Conservation (phyloP, 768 basidiomycete species). For the Pleurotus citrinopileatus region DNA sequence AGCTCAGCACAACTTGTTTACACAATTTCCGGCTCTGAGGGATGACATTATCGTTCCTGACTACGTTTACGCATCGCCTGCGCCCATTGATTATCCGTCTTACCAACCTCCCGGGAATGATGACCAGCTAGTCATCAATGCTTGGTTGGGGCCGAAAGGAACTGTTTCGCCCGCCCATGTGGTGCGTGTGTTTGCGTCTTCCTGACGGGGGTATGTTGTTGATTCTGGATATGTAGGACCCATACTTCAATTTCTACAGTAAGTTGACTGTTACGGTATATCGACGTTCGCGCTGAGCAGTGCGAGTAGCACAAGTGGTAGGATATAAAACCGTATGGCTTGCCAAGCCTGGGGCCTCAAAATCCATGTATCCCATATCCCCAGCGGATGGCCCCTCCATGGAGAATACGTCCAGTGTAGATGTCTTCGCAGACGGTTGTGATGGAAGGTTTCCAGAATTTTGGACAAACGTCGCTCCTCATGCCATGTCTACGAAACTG, state of each 20-base stretch:
- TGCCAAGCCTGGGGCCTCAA: conserved; percentile 61
- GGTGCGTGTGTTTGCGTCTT: conserved; percentile 30
- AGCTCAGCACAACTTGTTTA: conserved; percentile 85
- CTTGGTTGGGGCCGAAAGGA: conserved; percentile 79
- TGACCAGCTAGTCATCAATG: conserved; percentile 66
- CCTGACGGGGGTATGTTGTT: conserved; percentile 10
- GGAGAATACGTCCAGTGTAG: conserved; percentile 79
- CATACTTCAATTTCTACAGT: conserved; percentile 92
- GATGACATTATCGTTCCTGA: conserved; percentile 84
- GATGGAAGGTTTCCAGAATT: conserved; percentile 45
- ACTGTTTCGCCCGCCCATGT: conserved; percentile 91
- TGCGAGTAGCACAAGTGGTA: conserved; percentile 72
- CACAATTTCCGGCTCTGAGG: conserved; percentile 77
- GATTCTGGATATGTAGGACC: conserved; percentile 61
- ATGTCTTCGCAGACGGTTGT: conserved; percentile 60
- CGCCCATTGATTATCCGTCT: conserved; percentile 36
- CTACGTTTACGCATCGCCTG: conserved; percentile 72
- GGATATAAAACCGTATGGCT: conserved; percentile 92
- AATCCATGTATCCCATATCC: conserved; percentile 60
- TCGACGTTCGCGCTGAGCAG: conserved; percentile 13
- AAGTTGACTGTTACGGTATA: conserved; percentile 11
- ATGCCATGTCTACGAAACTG: conserved; percentile 61
- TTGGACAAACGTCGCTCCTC: conserved; percentile 50
- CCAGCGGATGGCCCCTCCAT: conserved; percentile 43
- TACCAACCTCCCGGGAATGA: conserved; percentile 69